phyloP scores from a whole-genome alignment of 768 basidiomycete genomes.

The Rhizopogon vulgaris region DNA sequence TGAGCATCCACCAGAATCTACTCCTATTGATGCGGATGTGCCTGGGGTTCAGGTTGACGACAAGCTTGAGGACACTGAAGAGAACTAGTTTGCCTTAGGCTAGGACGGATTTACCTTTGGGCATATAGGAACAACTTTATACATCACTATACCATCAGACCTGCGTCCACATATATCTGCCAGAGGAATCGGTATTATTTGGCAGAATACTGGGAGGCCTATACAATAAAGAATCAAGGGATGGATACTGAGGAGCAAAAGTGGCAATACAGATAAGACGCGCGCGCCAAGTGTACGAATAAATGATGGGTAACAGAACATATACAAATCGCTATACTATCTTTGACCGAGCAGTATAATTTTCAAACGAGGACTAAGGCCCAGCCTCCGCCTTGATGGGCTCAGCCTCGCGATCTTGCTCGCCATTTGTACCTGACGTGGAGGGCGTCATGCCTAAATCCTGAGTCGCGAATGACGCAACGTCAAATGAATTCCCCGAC shows the following conservation, averaged over 20 bases:
- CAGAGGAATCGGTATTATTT: slow-evolving; percentile 22
- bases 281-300: slow-evolving; percentile 26
- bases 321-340: slow-evolving; percentile 24
- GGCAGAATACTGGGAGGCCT: slow-evolving; percentile 19
- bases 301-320: slow-evolving; percentile 26
- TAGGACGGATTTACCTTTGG: not conserved
- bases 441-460: slow-evolving; percentile 56
- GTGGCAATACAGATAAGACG: slow-evolving; percentile 31
- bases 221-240: slow-evolving; percentile 28
- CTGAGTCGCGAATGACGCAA: slow-evolving; percentile 57
- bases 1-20: slow-evolving; percentile 37
- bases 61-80: slow-evolving; percentile 35
- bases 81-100: slow-evolving; percentile 5
- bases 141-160: slow-evolving; percentile 14
- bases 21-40: slow-evolving; percentile 23
- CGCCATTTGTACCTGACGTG: slow-evolving; percentile 42
- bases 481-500: slow-evolving; percentile 62
- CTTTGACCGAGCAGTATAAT: slow-evolving; percentile 17
- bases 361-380: slow-evolving; percentile 20
- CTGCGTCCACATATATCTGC: slow-evolving; percentile 14
- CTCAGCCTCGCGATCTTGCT: slow-evolving; percentile 59
- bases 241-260: slow-evolving; percentile 27
- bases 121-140: slow-evolving; percentile 11
- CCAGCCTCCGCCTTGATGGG: slow-evolving; percentile 60
- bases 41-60: slow-evolving; percentile 35